These are phyloP conservation scores for Lentinus polychrous DNA, from an alignment of 1,284 basidiomycete species.

Conservation along the genomic window DNA sequence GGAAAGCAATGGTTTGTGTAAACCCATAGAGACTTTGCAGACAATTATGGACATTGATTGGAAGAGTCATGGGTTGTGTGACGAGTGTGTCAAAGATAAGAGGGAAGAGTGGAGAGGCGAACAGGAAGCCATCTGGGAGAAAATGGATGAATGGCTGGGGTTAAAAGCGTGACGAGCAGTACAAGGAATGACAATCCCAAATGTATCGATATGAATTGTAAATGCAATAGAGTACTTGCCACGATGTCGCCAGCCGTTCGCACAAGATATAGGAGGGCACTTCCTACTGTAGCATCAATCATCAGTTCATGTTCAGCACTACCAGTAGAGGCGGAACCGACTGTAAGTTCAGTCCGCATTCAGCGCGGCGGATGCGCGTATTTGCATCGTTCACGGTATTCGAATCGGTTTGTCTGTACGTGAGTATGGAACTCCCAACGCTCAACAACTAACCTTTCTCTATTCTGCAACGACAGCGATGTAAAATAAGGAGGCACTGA, in stretches of 20 bases:
- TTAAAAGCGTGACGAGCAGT: not conserved
- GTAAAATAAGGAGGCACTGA: constrained; percentile 17
- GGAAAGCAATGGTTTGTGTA: constrained; percentile 45
- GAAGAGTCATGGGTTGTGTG: constrained; percentile 50
- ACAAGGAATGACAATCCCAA: not conserved
- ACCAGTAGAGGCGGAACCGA: too few species aligned
- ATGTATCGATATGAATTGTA: not conserved
- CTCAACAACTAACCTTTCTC: constrained; percentile 18
- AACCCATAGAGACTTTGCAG: constrained; percentile 61
- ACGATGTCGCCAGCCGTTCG: not conserved
- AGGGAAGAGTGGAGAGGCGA: constrained; percentile 58
- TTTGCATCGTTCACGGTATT: not conserved
- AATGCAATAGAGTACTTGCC: not conserved
- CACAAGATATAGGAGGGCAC: too few species aligned
- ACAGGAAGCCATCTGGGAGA: constrained; percentile 50
- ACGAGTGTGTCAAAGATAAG: constrained; percentile 50
- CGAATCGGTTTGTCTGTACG: not conserved
- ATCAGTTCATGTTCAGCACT: too few species aligned
- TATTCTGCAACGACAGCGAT: constrained; percentile 10
- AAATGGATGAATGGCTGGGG: constrained; percentile 51
- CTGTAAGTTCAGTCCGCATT: too few species aligned
- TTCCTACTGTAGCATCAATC: too few species aligned
- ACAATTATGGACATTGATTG: constrained; percentile 51
- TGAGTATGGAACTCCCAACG: constrained; percentile 7
- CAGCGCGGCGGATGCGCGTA: not conserved